Percentiles rank a stretch among this genome's conserved stretches.
These are phyloP conservation scores for Yamadazyma oceani DNA, from an alignment of 1,139 yeast genomes.

Conservation along the genomic window DNA sequence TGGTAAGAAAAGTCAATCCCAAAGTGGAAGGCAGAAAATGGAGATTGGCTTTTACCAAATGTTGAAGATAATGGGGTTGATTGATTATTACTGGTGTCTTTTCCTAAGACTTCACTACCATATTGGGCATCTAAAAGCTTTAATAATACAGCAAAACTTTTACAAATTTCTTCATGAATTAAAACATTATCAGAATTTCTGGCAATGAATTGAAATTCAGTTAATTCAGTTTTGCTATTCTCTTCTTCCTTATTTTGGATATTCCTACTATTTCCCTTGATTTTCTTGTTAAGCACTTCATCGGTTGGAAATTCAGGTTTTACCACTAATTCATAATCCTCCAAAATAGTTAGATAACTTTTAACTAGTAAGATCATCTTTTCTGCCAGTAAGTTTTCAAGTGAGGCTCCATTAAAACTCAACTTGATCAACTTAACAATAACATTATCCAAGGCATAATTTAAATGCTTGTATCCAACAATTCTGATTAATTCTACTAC, in stretches of 20 bases:
- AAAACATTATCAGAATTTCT: conserved; percentile 46
- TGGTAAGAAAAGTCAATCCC: conserved; percentile 44
- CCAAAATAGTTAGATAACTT: conserved; percentile 67
- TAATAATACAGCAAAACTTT: conserved; percentile 58
- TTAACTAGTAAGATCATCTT: conserved; percentile 67
- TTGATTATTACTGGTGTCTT: conserved; percentile 15
- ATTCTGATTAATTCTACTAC: conserved; percentile 71
- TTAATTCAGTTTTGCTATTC: conserved; percentile 11
- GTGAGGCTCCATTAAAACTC: conserved; percentile 52
- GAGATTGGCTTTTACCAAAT: conserved; percentile 24
- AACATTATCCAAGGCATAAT: conserved; percentile 75
- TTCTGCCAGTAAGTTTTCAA: conserved; percentile 71
- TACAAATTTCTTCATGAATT: conserved; percentile 75
- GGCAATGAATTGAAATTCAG: conserved; percentile 40
- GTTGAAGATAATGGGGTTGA: conserved; percentile 17
- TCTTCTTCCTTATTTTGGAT: conserved; percentile 2
- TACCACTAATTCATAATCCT: conserved; percentile 55
- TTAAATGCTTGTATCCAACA: conserved; percentile 77
- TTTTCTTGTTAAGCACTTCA: conserved; percentile 38
- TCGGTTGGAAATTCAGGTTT: conserved; percentile 79
- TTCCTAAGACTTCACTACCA: conserved; percentile 44
- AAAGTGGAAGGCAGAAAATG: conserved; percentile 53
- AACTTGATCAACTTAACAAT: conserved; percentile 59
- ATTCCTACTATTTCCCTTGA: conserved; percentile 5
- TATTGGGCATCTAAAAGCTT: conserved; percentile 59